These are phyloP conservation scores for Sarocladiaceae sp. DNA, from an alignment of 2,329 filamentous ascomycete genomes.

Conservation along the genomic window DNA sequence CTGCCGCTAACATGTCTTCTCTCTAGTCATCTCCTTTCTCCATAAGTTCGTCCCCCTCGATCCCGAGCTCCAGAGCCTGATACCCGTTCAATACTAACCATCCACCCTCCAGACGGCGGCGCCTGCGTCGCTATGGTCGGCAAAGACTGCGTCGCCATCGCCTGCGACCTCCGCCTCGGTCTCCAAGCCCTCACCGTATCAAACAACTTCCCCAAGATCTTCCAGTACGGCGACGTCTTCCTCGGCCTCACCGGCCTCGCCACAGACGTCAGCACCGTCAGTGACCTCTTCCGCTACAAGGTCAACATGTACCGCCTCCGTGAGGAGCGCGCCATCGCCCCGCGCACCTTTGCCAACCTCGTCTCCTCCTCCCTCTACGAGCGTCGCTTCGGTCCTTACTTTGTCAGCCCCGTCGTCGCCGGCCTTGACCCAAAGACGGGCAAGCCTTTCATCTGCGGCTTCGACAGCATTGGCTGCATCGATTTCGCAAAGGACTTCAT, in stretches of 20 bases:
- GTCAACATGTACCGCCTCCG: slow-evolving; percentile 99
- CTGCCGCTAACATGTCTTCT: slow-evolving; percentile 28
- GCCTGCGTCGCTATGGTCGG: slow-evolving; percentile 98
- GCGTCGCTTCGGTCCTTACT: slow-evolving; percentile 92
- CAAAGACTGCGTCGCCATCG: slow-evolving; percentile 99
- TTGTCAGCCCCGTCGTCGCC: slow-evolving; percentile 89
- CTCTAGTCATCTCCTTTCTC: slow-evolving; percentile 80
- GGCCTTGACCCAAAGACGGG: slow-evolving; percentile 91
- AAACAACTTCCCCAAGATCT: slow-evolving; percentile 99
- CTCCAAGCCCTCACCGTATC: slow-evolving; percentile 94
- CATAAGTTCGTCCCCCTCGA: slow-evolving; percentile 63
- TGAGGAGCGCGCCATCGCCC: slow-evolving; percentile 94
- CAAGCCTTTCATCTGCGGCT: slow-evolving; percentile 96
- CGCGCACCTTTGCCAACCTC: slow-evolving; percentile 92
- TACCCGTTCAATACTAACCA: slow-evolving; percentile 8
- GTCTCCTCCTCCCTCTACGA: slow-evolving; percentile 90
- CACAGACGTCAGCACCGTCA: slow-evolving; percentile 90
- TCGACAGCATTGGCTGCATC: slow-evolving; percentile 98
- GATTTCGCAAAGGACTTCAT: slow-evolving; percentile 99
- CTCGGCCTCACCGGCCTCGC: slow-evolving; percentile 93
- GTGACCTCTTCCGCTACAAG: slow-evolving; percentile 98
- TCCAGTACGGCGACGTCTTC: slow-evolving; percentile 93
- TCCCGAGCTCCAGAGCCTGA: slow-evolving; percentile 10
- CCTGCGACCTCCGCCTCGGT: slow-evolving; percentile 95
- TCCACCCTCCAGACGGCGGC: slow-evolving; percentile 60